These are phyloP conservation scores for Psophocarpus tetragonolobus DNA, from an alignment of 306 rosid genomes.

Conservation along the genomic window DNA sequence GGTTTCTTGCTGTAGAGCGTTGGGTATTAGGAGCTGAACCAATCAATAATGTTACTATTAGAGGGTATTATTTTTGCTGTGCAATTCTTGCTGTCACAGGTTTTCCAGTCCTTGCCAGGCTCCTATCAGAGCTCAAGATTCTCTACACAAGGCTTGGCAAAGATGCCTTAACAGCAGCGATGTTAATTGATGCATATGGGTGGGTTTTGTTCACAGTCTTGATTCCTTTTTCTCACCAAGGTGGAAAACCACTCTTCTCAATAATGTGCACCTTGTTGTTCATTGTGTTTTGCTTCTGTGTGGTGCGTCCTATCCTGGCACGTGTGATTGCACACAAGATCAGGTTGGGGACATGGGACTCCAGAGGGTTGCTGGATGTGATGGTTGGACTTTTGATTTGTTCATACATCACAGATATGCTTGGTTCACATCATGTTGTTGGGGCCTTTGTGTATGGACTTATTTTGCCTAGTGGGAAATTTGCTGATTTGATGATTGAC, in stretches of 20 bases:
- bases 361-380: neutral
- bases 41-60: neutral
- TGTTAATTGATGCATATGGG: slow-evolving; percentile 35
- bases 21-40: neutral
- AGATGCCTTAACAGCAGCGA: slow-evolving; percentile 34
- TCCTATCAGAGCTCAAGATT: slow-evolving; percentile 43
- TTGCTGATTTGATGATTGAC: slow-evolving; percentile 25
- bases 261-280: neutral
- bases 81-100: slow-evolving; percentile 29
- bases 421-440: slow-evolving; percentile 37
- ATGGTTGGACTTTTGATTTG: slow-evolving; percentile 17
- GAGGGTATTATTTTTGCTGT: slow-evolving; percentile 28
- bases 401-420: slow-evolving; percentile 27
- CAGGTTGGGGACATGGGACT: neutral
- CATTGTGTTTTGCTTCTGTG: slow-evolving; percentile 19
- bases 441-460: slow-evolving; percentile 46
- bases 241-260: neutral
- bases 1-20: slow-evolving; percentile 1
- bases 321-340: neutral
- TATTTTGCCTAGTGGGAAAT: slow-evolving; percentile 33
- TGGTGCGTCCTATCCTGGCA: slow-evolving; percentile 25
- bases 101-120: slow-evolving; percentile 41
- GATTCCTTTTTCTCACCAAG: neutral
- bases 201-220: slow-evolving; percentile 37
- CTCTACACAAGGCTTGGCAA: slow-evolving; percentile 42